Evolutionary conservation across 768 basidiomycete genomes (phyloP), one percentile per base, ranked within the genome.

Genomic region (Tulasnella sp.): DNA sequence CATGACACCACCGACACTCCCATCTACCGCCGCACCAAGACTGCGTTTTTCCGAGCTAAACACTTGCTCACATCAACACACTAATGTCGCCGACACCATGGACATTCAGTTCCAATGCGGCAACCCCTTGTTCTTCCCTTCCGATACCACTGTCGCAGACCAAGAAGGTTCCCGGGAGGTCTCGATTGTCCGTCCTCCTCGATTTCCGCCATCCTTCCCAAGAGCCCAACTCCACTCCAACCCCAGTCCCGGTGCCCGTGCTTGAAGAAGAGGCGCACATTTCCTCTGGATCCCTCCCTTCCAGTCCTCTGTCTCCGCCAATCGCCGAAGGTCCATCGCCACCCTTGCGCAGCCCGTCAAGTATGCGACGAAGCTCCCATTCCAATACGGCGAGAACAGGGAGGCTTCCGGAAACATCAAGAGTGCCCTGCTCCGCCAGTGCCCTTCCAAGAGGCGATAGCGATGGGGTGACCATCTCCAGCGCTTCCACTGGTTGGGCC

Each of bases 401-500:
- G n/a, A 26, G 26, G 26, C 24, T 26, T 3, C 11, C n/a, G 38
- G 19, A 24, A n/a, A 15, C 54, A 10, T 44, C 54, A 24, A 23
- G 34, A 19, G 26, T 24, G 15, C 54, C 27, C 41, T 24, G 54
- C 13, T n/a, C 15, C 11, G 23, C 15, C 38, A 24, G 54, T 7
- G 23, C 34, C 10, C 38, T 32, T 19, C 54, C 34, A 41, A 5
- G 19, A 5, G 23, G 54, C 8, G 54, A 56, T 9, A 56, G 54
- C 34, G 54, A 56, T 19, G 54, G 34, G 3, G 27, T 24, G n/a
- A 44, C 54, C 34, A 56, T 56, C 27, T 56, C 34, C 54, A 56
- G 34, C 54, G 54, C 24, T 43, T 56, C 54, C 13, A 56, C 54
- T 15, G 38, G 38, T 26, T 56, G 38, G 26, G 54, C 41, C n/a